These are phyloP conservation scores for Kodamaea alishanica DNA, from an alignment of 1,139 yeast species.

Conservation along the genomic window DNA sequence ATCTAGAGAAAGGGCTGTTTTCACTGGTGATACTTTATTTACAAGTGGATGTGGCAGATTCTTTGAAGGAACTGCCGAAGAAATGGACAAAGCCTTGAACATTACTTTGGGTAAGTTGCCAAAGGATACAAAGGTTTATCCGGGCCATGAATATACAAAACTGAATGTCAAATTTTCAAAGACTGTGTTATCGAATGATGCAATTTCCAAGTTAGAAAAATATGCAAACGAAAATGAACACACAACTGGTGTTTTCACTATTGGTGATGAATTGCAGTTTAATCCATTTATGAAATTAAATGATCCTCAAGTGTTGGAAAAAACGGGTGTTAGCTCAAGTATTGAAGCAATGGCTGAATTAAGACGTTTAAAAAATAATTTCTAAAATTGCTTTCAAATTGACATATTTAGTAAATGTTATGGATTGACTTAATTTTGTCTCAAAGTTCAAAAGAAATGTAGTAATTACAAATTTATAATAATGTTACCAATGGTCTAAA, in stretches of 20 bases:
- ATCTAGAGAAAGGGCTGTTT: conserved; percentile 67
- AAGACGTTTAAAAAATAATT: conserved; percentile 65
- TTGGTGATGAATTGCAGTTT: conserved; percentile 74
- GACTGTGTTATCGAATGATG: conserved; percentile 54
- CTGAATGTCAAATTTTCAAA: conserved; percentile 75
- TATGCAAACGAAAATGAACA: conserved; percentile 55
- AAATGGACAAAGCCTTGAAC: conserved; percentile 74
- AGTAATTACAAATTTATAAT: background rate
- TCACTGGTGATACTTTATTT: conserved; percentile 94
- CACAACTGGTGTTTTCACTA: conserved; percentile 82
- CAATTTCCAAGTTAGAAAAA: conserved; percentile 51
- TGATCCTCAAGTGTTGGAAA: conserved; percentile 53
- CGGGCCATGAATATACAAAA: conserved; percentile 95
- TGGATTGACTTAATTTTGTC: background rate
- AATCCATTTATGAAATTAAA: conserved; percentile 85
- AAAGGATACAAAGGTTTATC: conserved; percentile 66
- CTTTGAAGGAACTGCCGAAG: conserved; percentile 82
- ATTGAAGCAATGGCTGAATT: conserved; percentile 61
- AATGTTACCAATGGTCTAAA: no score
- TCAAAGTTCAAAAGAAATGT: background rate
- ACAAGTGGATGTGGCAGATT: conserved; percentile 95
- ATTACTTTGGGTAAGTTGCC: conserved; percentile 59
- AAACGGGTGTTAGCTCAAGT: conserved; percentile 37
- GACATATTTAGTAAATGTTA: background rate
- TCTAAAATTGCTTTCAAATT: conserved; percentile 22